A percentile compares a stretch with the other conserved stretches of the same genome.
Conservation (phyloP, 202 grass and related monocot species). For the Saccharum hybrid region DNA sequence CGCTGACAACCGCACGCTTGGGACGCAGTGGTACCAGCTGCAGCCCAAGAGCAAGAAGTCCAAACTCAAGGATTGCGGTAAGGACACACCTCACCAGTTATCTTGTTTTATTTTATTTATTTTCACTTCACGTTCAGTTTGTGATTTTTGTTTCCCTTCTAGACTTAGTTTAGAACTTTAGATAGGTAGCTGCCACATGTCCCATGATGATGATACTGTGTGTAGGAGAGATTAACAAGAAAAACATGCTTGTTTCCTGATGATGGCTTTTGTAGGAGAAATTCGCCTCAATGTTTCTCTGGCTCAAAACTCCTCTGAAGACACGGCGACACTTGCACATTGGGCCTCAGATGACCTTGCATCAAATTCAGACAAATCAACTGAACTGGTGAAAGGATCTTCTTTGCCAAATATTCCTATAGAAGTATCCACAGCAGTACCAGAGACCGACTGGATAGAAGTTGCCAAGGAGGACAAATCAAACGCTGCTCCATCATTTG, state of each 20-base stretch:
- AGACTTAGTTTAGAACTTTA: background rate
- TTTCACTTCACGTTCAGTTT: background rate
- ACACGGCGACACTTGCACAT: slow-evolving; percentile 39
- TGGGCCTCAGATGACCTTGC: slow-evolving; percentile 66
- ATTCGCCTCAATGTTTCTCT: slow-evolving; percentile 65
- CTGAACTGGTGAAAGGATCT: slow-evolving; percentile 64
- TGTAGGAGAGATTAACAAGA: background rate
- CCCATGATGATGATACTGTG: slow-evolving; percentile 1
- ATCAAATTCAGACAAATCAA: slow-evolving; percentile 89
- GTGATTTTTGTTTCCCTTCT: background rate
- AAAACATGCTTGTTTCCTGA: slow-evolving; percentile 11
- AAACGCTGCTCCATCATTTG: slow-evolving; percentile 43
- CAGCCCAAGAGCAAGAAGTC: slow-evolving; percentile 87
- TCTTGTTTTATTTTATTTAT: background rate
- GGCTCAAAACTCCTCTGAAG: slow-evolving; percentile 62
- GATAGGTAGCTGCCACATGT: background rate
- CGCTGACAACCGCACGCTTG: slow-evolving; percentile 68
- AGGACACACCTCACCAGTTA: background rate
- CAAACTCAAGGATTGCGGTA: slow-evolving; percentile 83
- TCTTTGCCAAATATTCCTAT: slow-evolving; percentile 49
- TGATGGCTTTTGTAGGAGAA: slow-evolving; percentile 62
- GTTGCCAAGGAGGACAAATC: slow-evolving; percentile 52
- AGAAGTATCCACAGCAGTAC: slow-evolving; percentile 37
- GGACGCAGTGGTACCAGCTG: slow-evolving; percentile 76
- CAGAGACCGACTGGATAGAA: slow-evolving; percentile 45